Evolutionary conservation across 2,329 filamentous ascomycete species (phyloP), one percentile per base, ranked within the genome.

Genomic region (Endocalyx cinctus): DNA sequence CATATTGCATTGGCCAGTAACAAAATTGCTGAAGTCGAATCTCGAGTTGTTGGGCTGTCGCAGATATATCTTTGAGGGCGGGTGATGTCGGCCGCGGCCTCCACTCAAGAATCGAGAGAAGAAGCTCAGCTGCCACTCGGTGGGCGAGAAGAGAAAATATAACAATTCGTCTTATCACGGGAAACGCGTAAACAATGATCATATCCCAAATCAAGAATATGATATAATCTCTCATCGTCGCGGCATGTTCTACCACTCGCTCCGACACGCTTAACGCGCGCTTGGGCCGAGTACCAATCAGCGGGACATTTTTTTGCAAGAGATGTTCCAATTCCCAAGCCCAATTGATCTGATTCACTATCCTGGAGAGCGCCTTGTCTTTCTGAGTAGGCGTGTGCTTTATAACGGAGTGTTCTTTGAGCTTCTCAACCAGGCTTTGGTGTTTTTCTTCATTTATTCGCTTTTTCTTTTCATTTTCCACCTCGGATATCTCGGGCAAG

Each of bases 1-100:
- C 74, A 55, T 97, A 96, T 58, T 98, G 90, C 62, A 94, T 87
- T 3, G 92, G 94, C 89, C 90, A 97, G 59, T 98, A 98, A 62
- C 90, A 97, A 55, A 97, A 97, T 57, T 98, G 92, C 56, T 97
- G 88, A 15, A 98, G 72, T 5, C 92, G 84, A 45, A 98, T 96
- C 61, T 98, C 92, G 22, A 98, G 82, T 60, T 98, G 92, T 58
- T 98, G 92, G 16, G 92, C 92, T 1, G 90, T 97, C 11, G 92
- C 92, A 19, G 89, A 97, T 27, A 97, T 79, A 56, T 98, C 92
- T 57, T 97, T 97, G 35, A 98, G 65, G 1, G 92, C 92, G 25
- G 88, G 82, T 31, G 82, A 82, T 26, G 84, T 81, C 6, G 86
- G 84, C 29, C 82, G 77, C 16, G 80, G 72, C 20, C 87, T 80